These are phyloP conservation scores for Agapanthus africanus DNA, from an alignment of 106 monocot species.

Conservation along the genomic window DNA sequence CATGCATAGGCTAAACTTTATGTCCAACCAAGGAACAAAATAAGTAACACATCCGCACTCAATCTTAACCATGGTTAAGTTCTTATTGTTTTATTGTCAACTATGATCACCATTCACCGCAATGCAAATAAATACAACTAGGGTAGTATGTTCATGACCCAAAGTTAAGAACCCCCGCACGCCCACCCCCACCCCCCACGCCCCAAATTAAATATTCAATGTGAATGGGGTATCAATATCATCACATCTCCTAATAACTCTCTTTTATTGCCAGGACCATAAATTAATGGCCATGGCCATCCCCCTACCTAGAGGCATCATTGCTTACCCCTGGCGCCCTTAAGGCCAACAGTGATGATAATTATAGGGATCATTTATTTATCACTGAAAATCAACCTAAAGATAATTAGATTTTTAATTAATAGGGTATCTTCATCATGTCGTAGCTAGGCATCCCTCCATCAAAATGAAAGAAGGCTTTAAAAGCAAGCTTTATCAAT, in stretches of 20 bases:
- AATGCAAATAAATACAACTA: not conserved
- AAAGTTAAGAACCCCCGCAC: not conserved
- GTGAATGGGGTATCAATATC: not conserved
- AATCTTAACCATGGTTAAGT: not conserved
- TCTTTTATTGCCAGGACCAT: not conserved
- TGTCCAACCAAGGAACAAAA: not conserved
- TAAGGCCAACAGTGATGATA: no score
- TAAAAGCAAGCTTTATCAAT: no score
- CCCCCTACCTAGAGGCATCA: not conserved
- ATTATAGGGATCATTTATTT: no score
- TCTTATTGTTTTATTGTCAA: not conserved
- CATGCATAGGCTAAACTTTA: no score
- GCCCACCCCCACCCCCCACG: no score
- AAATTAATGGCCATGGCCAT: not conserved
- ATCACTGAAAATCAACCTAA: no score
- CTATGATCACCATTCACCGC: not conserved
- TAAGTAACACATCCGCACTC: not conserved
- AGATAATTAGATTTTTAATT: no score
- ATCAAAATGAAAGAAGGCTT: no score
- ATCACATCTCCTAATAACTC: not conserved
- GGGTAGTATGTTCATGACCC: not conserved
- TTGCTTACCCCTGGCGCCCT: not conserved
- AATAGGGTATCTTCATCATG: no score
- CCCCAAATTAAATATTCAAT: not conserved
- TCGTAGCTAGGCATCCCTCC: no score